Base-by-base conservation (phyloP, 148 eudicot species). In the Cornus controversa region DNA sequence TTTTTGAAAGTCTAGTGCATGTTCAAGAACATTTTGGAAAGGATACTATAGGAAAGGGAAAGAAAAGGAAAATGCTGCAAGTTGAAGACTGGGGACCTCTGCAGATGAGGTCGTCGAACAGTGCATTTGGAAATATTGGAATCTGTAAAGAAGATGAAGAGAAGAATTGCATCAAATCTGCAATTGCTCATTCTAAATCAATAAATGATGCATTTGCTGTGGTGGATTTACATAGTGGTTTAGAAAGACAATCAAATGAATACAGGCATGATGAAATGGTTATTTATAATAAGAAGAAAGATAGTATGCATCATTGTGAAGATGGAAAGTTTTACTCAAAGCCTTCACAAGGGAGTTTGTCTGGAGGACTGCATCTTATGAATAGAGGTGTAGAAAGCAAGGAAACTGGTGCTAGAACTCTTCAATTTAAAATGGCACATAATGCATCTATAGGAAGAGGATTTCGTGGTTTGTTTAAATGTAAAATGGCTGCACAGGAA, bases 121-220 rank as follows among this genome's bases (percentile, higher is more conserved):
- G 68, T 37, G 25, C 25, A 18, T 10, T 65, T 10, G 68, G 57
- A 66, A 72, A 67, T 72, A n/a, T 53, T 53, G 15, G 5, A 26
- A 73, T 50, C 34, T 54, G 18, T 36, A 27, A 25, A 42, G 73
- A 27, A 42, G 77, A 79, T 66, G 23, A 73, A 79, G 81, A 50
- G 67, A 42, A 67, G 34, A 58, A 69, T 58, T 64, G 16, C 23
- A 1, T 36, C 34, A n/a, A 57, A 8, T 24, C 16, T 36, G 63
- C 67, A 54, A 25, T 64, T 75, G 54, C 77, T 64, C 8, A 25
- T 25, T 64, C 77, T 37, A 40, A 64, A 75, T 64, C 77, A 64
- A 53, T 18, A 66, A 25, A 25, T 25, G 77, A 75, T 16, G 18
- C 47, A 22, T 63, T 64, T 75, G 8, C 16, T 37, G 40, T 14